phyloP scores from a whole-genome alignment of 2,329 filamentous ascomycete genomes.

The Plenodomus biglobosus region DNA sequence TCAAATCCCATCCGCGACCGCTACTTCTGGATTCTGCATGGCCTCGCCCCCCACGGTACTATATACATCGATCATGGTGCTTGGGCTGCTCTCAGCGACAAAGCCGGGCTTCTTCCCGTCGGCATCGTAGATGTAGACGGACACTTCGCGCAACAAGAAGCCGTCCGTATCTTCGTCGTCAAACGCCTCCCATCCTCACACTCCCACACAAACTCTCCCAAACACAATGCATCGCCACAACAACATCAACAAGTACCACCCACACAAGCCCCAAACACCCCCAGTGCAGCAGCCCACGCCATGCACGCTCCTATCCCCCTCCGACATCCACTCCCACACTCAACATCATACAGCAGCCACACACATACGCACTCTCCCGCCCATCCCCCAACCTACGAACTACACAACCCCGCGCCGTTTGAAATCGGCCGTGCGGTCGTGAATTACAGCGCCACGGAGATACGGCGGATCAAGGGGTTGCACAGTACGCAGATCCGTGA shows the following conservation, averaged over 20 bases:
- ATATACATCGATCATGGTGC: slow-evolving; percentile 93
- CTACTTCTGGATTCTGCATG: slow-evolving; percentile 96
- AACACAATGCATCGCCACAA: slow-evolving; percentile 6
- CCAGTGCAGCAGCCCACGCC: slow-evolving; percentile 17
- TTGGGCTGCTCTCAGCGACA: slow-evolving; percentile 74
- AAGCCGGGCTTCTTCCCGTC: slow-evolving; percentile 84
- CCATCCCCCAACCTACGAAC: slow-evolving; percentile 31
- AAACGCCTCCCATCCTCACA: slow-evolving; percentile 49
- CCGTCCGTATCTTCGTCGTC: slow-evolving; percentile 82
- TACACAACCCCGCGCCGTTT: slow-evolving; percentile 42
- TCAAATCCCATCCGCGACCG: slow-evolving; percentile 83
- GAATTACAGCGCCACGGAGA: slow-evolving; percentile 88
- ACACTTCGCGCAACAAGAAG: slow-evolving; percentile 87
- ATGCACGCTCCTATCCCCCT: slow-evolving; percentile 23
- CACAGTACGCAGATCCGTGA: slow-evolving; percentile 79
- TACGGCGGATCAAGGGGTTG: slow-evolving; percentile 78
- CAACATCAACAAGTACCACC: neutral
- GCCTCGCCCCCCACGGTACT: slow-evolving; percentile 84
- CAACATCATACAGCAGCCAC: slow-evolving; percentile 16
- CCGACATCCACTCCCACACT: slow-evolving; percentile 21
- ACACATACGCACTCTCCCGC: neutral
- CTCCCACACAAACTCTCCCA: slow-evolving; percentile 3
- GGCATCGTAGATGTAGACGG: slow-evolving; percentile 91
- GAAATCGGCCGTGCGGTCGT: slow-evolving; percentile 89
- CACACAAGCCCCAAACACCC: slow-evolving; percentile 10